Conservation (phyloP, 176 grass and related monocot species). For the Pharus latifolius region DNA sequence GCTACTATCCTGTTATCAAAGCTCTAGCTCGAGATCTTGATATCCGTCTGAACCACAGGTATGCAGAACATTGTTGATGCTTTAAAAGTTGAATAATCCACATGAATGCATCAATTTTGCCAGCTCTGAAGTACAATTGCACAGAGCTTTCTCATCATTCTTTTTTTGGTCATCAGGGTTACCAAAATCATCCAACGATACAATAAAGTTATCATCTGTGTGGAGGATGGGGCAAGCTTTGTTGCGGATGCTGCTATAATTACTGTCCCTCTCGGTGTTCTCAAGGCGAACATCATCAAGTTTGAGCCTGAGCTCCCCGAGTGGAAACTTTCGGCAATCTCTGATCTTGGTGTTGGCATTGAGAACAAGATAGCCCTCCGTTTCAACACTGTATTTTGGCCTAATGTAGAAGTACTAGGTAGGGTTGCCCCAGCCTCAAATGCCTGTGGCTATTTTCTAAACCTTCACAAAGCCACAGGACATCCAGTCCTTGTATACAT, state of each 20-base stretch:
- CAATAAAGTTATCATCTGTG: slow-evolving; percentile 71
- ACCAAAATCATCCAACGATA: slow-evolving; percentile 67
- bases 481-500: slow-evolving; percentile 91
- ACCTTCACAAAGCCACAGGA: slow-evolving; percentile 90
- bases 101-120: not conserved
- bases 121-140: not conserved
- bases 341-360: slow-evolving; percentile 73
- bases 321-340: slow-evolving; percentile 81
- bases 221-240: slow-evolving; percentile 66
- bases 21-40: slow-evolving; percentile 75
- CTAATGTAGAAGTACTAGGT: slow-evolving; percentile 87
- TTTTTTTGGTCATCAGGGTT: slow-evolving; percentile 44
- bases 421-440: slow-evolving; percentile 60
- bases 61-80: not conserved
- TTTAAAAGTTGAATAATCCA: not conserved
- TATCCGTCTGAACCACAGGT: slow-evolving; percentile 91
- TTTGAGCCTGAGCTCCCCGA: slow-evolving; percentile 81
- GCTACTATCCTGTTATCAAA: slow-evolving; percentile 96
- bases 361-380: slow-evolving; percentile 94
- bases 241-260: slow-evolving; percentile 85
- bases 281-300: slow-evolving; percentile 89
- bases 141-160: not conserved
- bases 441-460: slow-evolving; percentile 92
- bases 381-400: slow-evolving; percentile 82
- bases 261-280: slow-evolving; percentile 86